Percentiles rank a stretch among this genome's conserved stretches.
Conservation (phyloP, 257 asterid genomes). For the Solanum lycopersicoides region DNA sequence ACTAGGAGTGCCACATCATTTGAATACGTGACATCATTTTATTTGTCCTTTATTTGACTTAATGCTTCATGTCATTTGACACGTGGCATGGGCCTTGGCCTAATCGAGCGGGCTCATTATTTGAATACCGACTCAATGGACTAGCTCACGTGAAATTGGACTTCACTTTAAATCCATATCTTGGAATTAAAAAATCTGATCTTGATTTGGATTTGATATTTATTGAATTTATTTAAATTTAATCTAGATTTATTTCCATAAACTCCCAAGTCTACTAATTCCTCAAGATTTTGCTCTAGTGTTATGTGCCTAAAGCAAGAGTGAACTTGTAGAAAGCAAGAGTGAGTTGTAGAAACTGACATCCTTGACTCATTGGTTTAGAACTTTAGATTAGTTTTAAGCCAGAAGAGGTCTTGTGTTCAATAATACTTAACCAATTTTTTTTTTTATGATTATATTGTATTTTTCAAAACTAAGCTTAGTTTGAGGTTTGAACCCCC, state of each 20-base stretch:
- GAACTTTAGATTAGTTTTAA: no score
- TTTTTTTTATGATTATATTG: no score
- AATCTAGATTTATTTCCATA: not conserved
- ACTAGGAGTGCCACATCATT: not conserved
- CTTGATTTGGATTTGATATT: not conserved
- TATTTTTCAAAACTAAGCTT: no score
- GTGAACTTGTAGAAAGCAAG: no score
- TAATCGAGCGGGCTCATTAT: not conserved
- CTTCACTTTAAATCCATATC: not conserved
- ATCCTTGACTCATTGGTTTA: no score
- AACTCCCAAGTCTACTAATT: not conserved
- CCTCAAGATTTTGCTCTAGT: not conserved
- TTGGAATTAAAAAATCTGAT: not conserved
- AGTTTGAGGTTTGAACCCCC: no score
- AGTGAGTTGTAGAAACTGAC: no score
- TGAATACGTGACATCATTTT: not conserved
- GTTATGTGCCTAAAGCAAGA: not conserved
- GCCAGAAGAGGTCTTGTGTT: no score
- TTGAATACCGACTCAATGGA: not conserved
- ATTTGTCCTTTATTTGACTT: not conserved
- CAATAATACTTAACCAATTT: no score
- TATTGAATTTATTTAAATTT: not conserved
- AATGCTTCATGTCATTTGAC: not conserved
- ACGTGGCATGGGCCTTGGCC: not conserved
- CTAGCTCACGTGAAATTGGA: not conserved